These are phyloP conservation scores for button mushroom (Agaricus bisporus) DNA, from an alignment of 768 basidiomycete species.

Conservation along the genomic window DNA sequence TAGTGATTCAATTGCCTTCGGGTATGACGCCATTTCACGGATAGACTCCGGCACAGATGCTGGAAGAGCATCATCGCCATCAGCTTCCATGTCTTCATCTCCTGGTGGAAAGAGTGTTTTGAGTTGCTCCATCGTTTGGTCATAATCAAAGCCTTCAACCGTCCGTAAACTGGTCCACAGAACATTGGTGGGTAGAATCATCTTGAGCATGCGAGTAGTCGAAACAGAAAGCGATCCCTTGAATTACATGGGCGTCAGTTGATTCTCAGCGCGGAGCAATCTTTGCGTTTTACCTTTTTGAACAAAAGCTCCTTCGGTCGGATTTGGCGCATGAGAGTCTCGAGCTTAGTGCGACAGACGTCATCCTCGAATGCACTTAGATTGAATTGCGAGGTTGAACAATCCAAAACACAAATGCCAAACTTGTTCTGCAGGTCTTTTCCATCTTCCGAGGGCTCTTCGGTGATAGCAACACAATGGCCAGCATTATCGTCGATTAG, in stretches of 20 bases:
- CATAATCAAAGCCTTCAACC: conserved; percentile 77
- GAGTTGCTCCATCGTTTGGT: conserved; percentile 63
- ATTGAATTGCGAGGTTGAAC: conserved; percentile 93
- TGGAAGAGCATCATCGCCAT: conserved; percentile 25
- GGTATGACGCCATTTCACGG: conserved; percentile 59
- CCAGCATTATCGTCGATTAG: conserved; percentile 91
- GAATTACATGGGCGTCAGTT: conserved; percentile 1
- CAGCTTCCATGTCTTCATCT: conserved; percentile 33
- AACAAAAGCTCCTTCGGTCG: conserved; percentile 89
- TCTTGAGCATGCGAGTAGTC: conserved; percentile 78
- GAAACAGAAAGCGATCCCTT: conserved; percentile 86
- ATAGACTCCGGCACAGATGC: conserved; percentile 64
- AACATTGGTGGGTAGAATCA: conserved; percentile 71
- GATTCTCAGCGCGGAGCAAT: background rate
- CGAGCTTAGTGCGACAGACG: conserved; percentile 84
- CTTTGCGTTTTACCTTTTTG: conserved; percentile 56
- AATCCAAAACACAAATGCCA: conserved; percentile 89
- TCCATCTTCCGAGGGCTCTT: conserved; percentile 41
- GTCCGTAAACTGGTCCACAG: conserved; percentile 85
- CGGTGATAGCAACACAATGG: conserved; percentile 88
- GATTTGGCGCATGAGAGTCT: conserved; percentile 89
- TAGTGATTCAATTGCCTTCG: conserved; percentile 72
- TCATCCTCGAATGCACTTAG: conserved; percentile 89
- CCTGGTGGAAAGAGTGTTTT: conserved; percentile 56
- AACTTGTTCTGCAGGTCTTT: conserved; percentile 49